Evolutionary conservation across 2,329 filamentous ascomycete species (phyloP), one percentile per base, ranked within the genome.

Genomic region (Ambrosiella beaveri): DNA sequence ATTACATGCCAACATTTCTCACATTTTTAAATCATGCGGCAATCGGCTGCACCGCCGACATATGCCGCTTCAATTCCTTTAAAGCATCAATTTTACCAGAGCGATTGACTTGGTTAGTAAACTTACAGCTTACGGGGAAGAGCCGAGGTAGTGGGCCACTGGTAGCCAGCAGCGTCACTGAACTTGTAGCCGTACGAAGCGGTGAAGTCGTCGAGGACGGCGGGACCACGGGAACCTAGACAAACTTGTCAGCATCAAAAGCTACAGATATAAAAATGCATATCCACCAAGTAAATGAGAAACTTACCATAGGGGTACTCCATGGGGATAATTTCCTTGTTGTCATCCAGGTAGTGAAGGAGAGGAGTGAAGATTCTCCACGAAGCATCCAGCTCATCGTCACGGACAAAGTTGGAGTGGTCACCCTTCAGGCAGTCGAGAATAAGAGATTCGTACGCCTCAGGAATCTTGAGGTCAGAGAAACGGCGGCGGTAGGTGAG

Each of bases 321-420:
- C 93, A 98, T 98, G 35, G 93, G 93, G 61, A 95, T 87, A 64
- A 98, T 97, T 74, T 98, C 93, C 79, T 95, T 95, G 79, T 97
- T 96, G 69, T 96, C 89, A 64, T 98, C 94, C 11, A 98, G 82
- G 74, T 98, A 98, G 77, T 98, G 91, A 63, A 98, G 79, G 41
- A 98, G 84, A 64, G 93, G 93, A 1, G 89, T 95, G 74, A 98
- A 98, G 72, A 98, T 94, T 71, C 90, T 88, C 93, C 93, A 98
- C 74, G 86, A 93, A 61, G 93, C 89, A 67, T 98, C 93, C 37
- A 98, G 80, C 75, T 98, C 93, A 68, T 95, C 89, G 66, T 95
- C 89, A 75, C 89, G 85, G 63, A 95, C 89, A 72, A 98, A 98
- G 83, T 98, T 98, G 72, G 90, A 97, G 79, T 98, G 93, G 69